Base-by-base conservation (phyloP, 192 early-diverging fungal species). In the Rhizoclosmatium sp. region DNA sequence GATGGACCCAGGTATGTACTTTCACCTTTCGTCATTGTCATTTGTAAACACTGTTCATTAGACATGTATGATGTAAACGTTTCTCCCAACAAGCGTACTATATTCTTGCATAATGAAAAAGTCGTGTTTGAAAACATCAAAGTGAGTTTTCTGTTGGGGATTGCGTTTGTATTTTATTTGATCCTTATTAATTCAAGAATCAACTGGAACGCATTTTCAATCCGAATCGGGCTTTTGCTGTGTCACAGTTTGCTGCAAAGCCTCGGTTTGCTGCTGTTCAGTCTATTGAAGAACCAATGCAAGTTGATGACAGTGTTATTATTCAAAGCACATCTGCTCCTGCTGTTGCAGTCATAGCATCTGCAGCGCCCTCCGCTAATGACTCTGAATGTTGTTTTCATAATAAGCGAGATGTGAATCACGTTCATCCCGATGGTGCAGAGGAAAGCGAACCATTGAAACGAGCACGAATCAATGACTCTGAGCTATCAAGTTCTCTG, bases 1-100 rank as follows among this genome's bases (percentile, higher is more conserved):
- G 39, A 60, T 95, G 51, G 81, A 84, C 1, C 87, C 88, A 21
- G 89, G 91, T 65, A 60, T 65, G 42, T 79, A 85, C 75, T 59
- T 68, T 0, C 44, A 51, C 39, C 16, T 58, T 62, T 61, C 40
- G 31, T 56, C 39, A 23, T 40, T 21, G 4, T 31, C 60, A 23
- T 46, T 54, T 48, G 2, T 47, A 81, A 4, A 71, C 39, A 81
- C 47, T 48, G 23, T 45, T 70, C 4, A 4, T 14, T 48, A 89
- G 91, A 84, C 9, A 82, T 84, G 12, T 92, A 93, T 44, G 96
- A 99, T 88, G 94, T 97, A 42, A 99, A 99, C 72, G 88, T 99
- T 39, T 95, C 93, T 39, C 98, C 98, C 1, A 94, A 99, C 80
- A 99, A 99, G 75, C 89, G 97, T 44, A 98, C 93, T 0, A 87